A percentile compares a stretch with the other conserved stretches of the same genome.
These are phyloP conservation scores for Blastocystis sp. DNA, from an alignment of 352 stramenopile genomes.

Conservation along the genomic window DNA sequence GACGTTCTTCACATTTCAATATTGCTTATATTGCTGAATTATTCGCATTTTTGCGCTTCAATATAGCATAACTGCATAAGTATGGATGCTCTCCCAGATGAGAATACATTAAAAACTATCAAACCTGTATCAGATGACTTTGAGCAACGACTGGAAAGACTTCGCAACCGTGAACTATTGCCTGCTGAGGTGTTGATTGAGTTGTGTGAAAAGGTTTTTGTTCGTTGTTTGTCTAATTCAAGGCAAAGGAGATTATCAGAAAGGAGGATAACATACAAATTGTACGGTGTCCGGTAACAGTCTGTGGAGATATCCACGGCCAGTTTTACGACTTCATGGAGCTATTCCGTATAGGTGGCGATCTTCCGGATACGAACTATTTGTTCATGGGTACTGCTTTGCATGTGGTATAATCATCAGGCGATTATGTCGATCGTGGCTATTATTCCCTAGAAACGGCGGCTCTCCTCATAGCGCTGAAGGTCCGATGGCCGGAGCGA, in stretches of 20 bases:
- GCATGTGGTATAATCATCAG: conserved; percentile 50
- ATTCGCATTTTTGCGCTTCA: not conserved
- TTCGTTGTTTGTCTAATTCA: not conserved
- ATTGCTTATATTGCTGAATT: not conserved
- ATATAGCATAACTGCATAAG: not conserved
- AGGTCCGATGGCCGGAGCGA: conserved; percentile 63
- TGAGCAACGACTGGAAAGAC: not conserved
- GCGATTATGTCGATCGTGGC: conserved; percentile 70
- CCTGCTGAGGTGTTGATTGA: conserved; percentile 24
- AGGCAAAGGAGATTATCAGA: conserved; percentile 33
- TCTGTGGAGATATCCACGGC: conserved; percentile 70
- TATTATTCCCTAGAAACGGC: conserved; percentile 64
- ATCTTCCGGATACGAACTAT: conserved; percentile 69
- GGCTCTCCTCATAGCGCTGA: conserved; percentile 64
- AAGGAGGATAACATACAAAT: conserved; percentile 64
- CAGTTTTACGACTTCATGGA: conserved; percentile 72
- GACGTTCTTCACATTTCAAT: not conserved
- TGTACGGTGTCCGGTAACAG: conserved; percentile 63
- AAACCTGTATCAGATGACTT: conserved; percentile 18
- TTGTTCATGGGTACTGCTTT: conserved; percentile 68
- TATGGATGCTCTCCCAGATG: conserved; percentile 20
- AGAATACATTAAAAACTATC: not conserved
- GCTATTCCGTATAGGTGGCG: conserved; percentile 67
- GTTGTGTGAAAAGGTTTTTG: conserved; percentile 29
- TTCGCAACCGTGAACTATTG: conserved; percentile 29